Evolutionary conservation across 345 rosid species (phyloP).

Genomic region (Moringa oleifera): DNA sequence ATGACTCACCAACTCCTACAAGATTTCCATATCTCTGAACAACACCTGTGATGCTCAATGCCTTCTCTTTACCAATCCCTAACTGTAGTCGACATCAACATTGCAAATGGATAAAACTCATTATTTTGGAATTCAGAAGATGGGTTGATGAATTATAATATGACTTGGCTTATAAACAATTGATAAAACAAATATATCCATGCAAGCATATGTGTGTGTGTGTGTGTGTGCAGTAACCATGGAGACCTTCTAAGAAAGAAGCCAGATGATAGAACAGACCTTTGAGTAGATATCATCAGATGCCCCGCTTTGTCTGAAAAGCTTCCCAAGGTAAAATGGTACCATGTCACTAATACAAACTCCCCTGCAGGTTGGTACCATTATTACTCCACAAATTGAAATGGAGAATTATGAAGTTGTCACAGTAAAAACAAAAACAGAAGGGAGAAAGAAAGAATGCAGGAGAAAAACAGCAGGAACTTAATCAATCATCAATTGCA

Average conservation of each 20-base stretch:
- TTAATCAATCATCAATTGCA: too few relatives aligned
- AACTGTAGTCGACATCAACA: conserved; percentile 39
- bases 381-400: conserved; percentile 3
- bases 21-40: conserved; percentile 80
- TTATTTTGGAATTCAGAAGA: conserved; percentile 5
- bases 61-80: conserved; percentile 76
- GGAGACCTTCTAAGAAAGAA: conserved; percentile 6
- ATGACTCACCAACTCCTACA: conserved; percentile 64
- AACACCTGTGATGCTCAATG: conserved; percentile 33
- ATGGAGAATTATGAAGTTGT: too few relatives aligned
- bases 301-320: conserved; percentile 63
- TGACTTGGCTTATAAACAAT: conserved; percentile 1
- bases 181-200: neutral
- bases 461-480: neutral
- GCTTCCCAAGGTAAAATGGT: conserved; percentile 87
- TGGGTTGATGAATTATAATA: too few relatives aligned
- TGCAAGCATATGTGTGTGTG: neutral
- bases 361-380: conserved; percentile 46
- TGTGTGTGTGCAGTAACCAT: conserved; percentile 6
- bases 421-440: conserved; percentile 7
- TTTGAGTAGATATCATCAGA: conserved; percentile 70
- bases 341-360: conserved; percentile 91
- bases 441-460: neutral
- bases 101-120: neutral
- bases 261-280: conserved; percentile 41